phyloP scores from a whole-genome alignment of 2,329 filamentous ascomycete species.

The Sclerotinia trifoliorum region DNA sequence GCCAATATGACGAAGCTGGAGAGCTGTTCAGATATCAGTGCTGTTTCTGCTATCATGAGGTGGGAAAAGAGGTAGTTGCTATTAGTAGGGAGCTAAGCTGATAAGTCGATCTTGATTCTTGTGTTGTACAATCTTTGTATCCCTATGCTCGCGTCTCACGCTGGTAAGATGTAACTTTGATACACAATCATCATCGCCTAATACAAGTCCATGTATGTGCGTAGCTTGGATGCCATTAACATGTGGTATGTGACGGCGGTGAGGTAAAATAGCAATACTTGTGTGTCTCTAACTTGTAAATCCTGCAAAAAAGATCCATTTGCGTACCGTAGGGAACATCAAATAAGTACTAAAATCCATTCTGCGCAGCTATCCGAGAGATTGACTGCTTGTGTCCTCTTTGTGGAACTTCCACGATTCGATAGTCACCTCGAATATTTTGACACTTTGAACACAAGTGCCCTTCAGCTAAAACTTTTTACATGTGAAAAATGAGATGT shows the following conservation, averaged over 20 bases:
- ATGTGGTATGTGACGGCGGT: background rate
- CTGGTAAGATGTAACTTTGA: background rate
- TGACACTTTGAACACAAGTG: background rate
- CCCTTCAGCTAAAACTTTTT: background rate
- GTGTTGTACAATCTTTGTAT: background rate
- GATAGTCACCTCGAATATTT: background rate
- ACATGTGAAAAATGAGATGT: background rate
- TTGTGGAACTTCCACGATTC: background rate
- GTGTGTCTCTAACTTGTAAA: background rate
- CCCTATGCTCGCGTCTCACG: background rate
- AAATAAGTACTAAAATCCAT: background rate
- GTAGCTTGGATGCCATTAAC: background rate
- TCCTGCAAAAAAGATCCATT: background rate
- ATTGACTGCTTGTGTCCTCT: background rate
- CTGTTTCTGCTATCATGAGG: background rate
- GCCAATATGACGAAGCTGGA: too few relatives aligned
- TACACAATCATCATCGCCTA: background rate
- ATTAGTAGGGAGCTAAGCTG: background rate
- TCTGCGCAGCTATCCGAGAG: background rate
- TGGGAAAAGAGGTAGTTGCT: background rate
- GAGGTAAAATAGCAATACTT: background rate
- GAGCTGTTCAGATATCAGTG: too few relatives aligned
- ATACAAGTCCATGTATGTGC: background rate
- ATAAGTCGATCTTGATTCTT: background rate
- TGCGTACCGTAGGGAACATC: background rate